Evolutionary conservation across 2,329 filamentous ascomycete genomes (phyloP).

Genomic region (Cercospora zeina): DNA sequence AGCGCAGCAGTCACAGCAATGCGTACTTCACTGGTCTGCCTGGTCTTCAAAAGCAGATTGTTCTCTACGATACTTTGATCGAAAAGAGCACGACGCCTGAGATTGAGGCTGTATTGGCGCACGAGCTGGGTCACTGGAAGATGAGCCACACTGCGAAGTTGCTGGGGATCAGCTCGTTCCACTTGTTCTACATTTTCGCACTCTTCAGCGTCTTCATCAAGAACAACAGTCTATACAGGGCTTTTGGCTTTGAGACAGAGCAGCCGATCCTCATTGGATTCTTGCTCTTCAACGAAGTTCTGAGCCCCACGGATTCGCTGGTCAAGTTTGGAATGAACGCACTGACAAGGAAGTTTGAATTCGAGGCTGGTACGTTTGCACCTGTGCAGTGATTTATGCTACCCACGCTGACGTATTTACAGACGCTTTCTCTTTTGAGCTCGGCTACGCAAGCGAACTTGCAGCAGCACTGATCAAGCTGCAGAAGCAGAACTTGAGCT

Average conservation of each 20-base stretch:
- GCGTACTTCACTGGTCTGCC: conserved; percentile 96
- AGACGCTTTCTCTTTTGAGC: conserved; percentile 79
- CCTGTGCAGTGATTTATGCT: neutral
- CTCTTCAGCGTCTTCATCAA: conserved; percentile 97
- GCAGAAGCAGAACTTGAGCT: conserved; percentile 95
- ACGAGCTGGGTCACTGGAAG: conserved; percentile 97
- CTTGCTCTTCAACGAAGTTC: conserved; percentile 94
- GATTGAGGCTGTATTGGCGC: conserved; percentile 89
- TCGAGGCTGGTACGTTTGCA: conserved; percentile 70
- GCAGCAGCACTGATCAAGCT: conserved; percentile 91
- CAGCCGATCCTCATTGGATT: conserved; percentile 96
- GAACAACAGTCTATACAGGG: conserved; percentile 84
- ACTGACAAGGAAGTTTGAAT: conserved; percentile 90
- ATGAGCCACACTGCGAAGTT: conserved; percentile 91
- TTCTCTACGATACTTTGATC: conserved; percentile 96
- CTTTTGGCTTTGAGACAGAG: conserved; percentile 82
- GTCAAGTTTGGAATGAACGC: conserved; percentile 96
- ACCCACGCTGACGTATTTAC: conserved; percentile 14
- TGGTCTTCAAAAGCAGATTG: conserved; percentile 99
- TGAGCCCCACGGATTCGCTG: conserved; percentile 89
- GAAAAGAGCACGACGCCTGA: conserved; percentile 92
- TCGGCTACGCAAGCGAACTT: conserved; percentile 82
- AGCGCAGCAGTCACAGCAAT: conserved; percentile 84
- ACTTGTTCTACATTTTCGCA: conserved; percentile 95
- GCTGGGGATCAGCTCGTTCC: conserved; percentile 76